Conservation (phyloP, 2,329 filamentous ascomycete species). For the Lachnellula subtilissima region DNA sequence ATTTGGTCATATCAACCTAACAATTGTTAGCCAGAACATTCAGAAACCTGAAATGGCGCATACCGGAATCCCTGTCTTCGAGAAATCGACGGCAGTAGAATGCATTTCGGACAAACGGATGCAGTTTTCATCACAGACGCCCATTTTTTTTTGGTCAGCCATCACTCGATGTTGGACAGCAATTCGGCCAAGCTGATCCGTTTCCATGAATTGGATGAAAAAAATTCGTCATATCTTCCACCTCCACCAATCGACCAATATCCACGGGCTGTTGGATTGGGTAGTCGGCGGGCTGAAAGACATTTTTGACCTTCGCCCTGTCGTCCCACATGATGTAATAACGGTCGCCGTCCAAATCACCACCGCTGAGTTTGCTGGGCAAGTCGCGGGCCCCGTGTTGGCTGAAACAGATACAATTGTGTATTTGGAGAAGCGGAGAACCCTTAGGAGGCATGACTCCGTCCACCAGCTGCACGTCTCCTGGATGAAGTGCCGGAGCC, state of each 20-base stretch:
- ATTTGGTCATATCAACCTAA: constrained; percentile 23
- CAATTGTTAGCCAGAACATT: not conserved
- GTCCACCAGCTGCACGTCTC: constrained; percentile 65
- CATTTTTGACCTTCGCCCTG: constrained; percentile 39
- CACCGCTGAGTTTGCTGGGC: constrained; percentile 73
- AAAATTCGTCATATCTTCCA: constrained; percentile 69
- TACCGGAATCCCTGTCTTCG: constrained; percentile 65
- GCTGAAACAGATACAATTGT: constrained; percentile 77
- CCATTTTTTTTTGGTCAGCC: constrained; percentile 50
- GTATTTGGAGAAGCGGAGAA: constrained; percentile 57
- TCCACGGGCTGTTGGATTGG: constrained; percentile 50
- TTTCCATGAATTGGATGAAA: constrained; percentile 73
- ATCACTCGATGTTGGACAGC: constrained; percentile 59
- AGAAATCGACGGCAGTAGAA: constrained; percentile 70
- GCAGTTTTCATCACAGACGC: constrained; percentile 42
- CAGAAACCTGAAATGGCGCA: constrained; percentile 4
- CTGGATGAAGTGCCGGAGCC: constrained; percentile 77
- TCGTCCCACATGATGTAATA: constrained; percentile 76
- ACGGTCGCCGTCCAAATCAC: constrained; percentile 78
- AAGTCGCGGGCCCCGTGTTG: constrained; percentile 66
- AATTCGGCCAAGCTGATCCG: constrained; percentile 61
- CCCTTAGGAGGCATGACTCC: constrained; percentile 55
- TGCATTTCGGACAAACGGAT: constrained; percentile 55
- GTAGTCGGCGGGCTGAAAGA: constrained; percentile 65
- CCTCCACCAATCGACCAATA: constrained; percentile 55